phyloP scores from a whole-genome alignment of 2,329 filamentous ascomycete species.

The Blastomyces silverae region DNA sequence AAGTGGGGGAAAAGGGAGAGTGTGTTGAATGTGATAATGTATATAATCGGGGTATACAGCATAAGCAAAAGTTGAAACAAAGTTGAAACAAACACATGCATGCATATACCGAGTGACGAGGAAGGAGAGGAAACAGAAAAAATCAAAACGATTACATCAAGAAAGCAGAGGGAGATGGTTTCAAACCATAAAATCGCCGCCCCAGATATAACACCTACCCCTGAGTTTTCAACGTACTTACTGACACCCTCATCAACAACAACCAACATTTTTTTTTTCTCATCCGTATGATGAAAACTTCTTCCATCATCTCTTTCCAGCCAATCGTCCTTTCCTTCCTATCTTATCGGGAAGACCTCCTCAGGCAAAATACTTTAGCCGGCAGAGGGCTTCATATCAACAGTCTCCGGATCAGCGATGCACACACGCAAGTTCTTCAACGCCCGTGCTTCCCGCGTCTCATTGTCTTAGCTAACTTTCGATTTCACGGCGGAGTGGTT shows the following conservation, averaged over 20 bases:
- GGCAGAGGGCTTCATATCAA: neutral
- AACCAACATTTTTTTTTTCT: no score
- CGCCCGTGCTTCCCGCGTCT: neutral
- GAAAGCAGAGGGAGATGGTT: no score
- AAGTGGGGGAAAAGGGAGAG: neutral
- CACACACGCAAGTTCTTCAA: neutral
- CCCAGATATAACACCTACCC: no score
- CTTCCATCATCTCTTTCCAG: neutral
- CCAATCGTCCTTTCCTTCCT: neutral
- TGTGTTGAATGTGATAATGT: neutral
- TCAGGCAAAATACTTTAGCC: neutral
- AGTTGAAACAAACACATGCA: neutral
- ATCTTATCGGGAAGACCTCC: neutral
- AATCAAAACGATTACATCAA: neutral
- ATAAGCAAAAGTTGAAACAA: neutral
- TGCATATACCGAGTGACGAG: neutral
- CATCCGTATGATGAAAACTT: no score
- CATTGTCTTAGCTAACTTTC: neutral
- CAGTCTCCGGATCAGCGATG: neutral
- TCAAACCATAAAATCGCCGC: no score
- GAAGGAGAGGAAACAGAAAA: neutral
- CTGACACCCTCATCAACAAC: no score
- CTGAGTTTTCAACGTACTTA: no score
- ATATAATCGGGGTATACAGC: neutral
- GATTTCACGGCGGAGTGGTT: neutral